Base-by-base conservation (phyloP, 495 filamentous ascomycete genomes). In the Penicillium mononematosum region DNA sequence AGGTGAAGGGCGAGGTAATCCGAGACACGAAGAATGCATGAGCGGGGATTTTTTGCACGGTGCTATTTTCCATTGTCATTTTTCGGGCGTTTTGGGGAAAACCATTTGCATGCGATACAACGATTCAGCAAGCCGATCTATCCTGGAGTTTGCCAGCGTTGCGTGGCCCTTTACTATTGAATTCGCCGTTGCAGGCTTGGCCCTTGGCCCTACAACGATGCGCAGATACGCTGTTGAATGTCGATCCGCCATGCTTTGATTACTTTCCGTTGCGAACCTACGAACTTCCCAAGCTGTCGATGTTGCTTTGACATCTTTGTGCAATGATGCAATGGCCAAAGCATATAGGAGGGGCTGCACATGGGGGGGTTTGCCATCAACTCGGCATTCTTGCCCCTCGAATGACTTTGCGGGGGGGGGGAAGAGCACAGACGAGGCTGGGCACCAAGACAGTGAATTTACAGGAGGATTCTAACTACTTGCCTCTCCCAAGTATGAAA, bases 1-100 rank as follows among this genome's bases (percentile, higher is more conserved):
- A 91, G 70, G 95, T 98, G 19, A 87, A 87, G 70, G 94, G 93
- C 5, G 85, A 87, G 51, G 87, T 88, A 39, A 87, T 98, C 62
- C 87, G 88, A 50, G 84, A 83, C 32, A 90, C 92, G 63, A 96
- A 94, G 68, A 91, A 88, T 72, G 72, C 77, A 61, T 89, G 75
- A 86, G 57, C 61, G 17, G n/a, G 10, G 12, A n/a, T 4, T 14
- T 2, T 27, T 24, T 45, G 17, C 45, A 51, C 46, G 29, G 41
- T 12, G n/a, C 43, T 24, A 44, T 45, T 52, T 55, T 58, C 57
- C 43, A 57, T 41, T 53, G 22, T 31, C 27, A 50, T 16, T 39
- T 50, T 56, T 51, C 31, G 27, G 62, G 62, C 62, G 62, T 64
- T 64, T 53, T 55, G 51, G 55, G 48, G 44, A 34, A 48, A 48